A percentile compares a stretch with the other conserved stretches of the same genome.
These are phyloP conservation scores for Aspergillus sp. DNA, from an alignment of 2,329 filamentous ascomycete species.

Conservation along the genomic window DNA sequence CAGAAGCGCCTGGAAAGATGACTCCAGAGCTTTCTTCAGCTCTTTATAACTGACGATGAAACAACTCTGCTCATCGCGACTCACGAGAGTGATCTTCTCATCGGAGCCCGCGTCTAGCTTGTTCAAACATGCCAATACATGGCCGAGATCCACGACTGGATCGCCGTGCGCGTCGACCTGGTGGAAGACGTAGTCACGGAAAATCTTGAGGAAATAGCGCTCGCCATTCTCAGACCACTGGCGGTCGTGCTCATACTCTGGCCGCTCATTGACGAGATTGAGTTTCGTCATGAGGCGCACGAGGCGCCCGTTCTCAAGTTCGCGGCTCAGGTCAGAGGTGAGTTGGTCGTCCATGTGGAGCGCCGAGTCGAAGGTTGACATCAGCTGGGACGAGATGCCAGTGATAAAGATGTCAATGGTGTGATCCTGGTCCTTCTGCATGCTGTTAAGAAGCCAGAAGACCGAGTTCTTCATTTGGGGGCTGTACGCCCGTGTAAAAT, in stretches of 20 bases:
- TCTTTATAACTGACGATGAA: slow-evolving; percentile 90
- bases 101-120: slow-evolving; percentile 88
- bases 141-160: slow-evolving; percentile 79
- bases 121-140: slow-evolving; percentile 82
- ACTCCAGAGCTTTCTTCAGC: slow-evolving; percentile 65
- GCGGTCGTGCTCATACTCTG: slow-evolving; percentile 73
- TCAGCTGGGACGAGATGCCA: slow-evolving; percentile 74
- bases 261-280: slow-evolving; percentile 83
- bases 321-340: slow-evolving; percentile 67
- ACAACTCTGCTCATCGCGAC: slow-evolving; percentile 83
- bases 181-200: slow-evolving; percentile 96
- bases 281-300: slow-evolving; percentile 80
- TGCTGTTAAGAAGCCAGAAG: slow-evolving; percentile 73
- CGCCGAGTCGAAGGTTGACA: slow-evolving; percentile 70
- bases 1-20: slow-evolving; percentile 58
- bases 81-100: slow-evolving; percentile 81
- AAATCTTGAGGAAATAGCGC: slow-evolving; percentile 88
- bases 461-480: slow-evolving; percentile 75
- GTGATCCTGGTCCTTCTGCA: slow-evolving; percentile 62
- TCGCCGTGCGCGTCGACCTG: slow-evolving; percentile 83
- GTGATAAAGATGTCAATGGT: slow-evolving; percentile 73
- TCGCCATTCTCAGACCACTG: slow-evolving; percentile 92
- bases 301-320: slow-evolving; percentile 85
- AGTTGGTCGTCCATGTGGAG: slow-evolving; percentile 78
- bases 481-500: slow-evolving; percentile 73